Conservation (phyloP, 495 filamentous ascomycete genomes). For the Aspergillus incahuasiensis region DNA sequence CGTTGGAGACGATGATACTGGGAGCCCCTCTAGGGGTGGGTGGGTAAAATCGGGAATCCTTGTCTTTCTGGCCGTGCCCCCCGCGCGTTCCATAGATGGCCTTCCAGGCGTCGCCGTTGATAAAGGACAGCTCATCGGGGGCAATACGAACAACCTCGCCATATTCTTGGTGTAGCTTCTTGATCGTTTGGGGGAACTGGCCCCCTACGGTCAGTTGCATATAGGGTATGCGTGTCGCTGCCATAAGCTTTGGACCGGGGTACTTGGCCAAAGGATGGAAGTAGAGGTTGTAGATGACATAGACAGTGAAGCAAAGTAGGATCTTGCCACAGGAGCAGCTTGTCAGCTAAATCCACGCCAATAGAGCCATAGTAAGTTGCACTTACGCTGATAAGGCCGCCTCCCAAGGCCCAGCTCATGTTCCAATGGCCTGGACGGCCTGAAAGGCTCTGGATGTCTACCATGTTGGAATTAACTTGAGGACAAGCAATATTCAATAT, state of each 20-base stretch:
- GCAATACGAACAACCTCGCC: neutral
- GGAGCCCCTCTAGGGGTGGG: neutral
- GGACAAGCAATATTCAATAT: no score
- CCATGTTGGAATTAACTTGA: no score
- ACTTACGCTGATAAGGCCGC: no score
- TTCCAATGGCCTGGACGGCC: no score
- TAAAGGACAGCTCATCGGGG: neutral
- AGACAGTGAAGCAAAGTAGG: no score
- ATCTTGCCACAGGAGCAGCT: no score
- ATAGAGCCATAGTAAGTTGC: no score
- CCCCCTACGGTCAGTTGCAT: neutral
- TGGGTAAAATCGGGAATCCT: neutral
- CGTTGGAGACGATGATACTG: neutral
- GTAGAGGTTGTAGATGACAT: no score
- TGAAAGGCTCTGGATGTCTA: no score
- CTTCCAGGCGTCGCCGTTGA: neutral
- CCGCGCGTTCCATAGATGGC: neutral
- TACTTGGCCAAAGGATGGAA: no score
- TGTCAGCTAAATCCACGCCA: no score
- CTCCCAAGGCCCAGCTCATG: no score
- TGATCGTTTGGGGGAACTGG: neutral
- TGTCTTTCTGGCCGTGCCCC: neutral
- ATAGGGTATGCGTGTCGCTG: neutral
- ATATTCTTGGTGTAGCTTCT: neutral
- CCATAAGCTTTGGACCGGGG: neutral